Evolutionary conservation across 495 filamentous ascomycete species (phyloP), one percentile per base, ranked within the genome.

Genomic region (Hypoxylon fuscum): DNA sequence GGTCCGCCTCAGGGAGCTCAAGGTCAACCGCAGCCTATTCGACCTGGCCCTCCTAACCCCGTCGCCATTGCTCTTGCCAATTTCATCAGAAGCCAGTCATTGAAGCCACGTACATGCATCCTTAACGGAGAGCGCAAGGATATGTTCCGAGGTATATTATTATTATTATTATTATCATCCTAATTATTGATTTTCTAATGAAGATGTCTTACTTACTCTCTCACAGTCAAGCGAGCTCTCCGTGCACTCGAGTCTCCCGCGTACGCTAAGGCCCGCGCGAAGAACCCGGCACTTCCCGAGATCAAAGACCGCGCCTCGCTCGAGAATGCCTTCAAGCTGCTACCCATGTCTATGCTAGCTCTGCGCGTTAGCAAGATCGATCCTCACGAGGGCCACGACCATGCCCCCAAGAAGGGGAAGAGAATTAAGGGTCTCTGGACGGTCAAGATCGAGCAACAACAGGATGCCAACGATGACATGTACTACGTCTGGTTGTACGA

Each of bases 401-500:
- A 82, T 40, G 68, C 73, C n/a, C 73, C 77, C 17, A 91, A 92
- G 72, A 83, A 88, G 55, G 87, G 86, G 62, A 98, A 98, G 81
- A 87, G 93, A 20, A 81, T 91, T 64, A 99, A 98, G 80, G 96
- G 96, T 15, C 85, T 93, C 21, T 99, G 96, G 96, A 97, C 89
- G 1, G 96, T 99, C 35, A 89, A 87, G 70, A 92, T 99, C 64
- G 95, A 98, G 77, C 93, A 93, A 61, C 94, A 99, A 73, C 96
- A 99, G 75, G 94, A 98, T 66, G 89, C 92, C 20, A 77, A 79
- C 35, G 92, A 96, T 18, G 91, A 96, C 62, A 87, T 93, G 77
- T 92, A 99, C 77, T 99, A 97, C 69, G 88, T 95, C 47, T 99
- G 93, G 92, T 81, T 98, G 42, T 99, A 95, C 72, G 96, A 99